Base-by-base conservation (phyloP, 768 basidiomycete species). In the Boletus subcaerulescens region DNA sequence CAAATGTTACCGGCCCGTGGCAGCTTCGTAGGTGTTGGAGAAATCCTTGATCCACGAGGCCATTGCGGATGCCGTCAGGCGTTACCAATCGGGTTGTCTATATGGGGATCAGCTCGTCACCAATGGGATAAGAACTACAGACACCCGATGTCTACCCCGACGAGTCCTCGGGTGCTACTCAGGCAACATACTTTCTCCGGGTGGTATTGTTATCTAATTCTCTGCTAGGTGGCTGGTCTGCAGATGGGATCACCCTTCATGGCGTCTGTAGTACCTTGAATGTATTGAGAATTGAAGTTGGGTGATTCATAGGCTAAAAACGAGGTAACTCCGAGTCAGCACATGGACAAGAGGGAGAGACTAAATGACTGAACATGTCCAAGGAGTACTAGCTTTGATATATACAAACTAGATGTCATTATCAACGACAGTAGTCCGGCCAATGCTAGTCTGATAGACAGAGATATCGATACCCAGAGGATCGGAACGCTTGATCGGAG, bases 111-210 rank as follows among this genome's bases (percentile, higher is more conserved):
- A 58, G 50, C 26, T 17, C n/a, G 24, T 32, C 43, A 26, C 22
- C 10, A 13, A n/a, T 0, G 12, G n/a, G 7, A 45, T 29, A 44
- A 11, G 9, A 42, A 18, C 7, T 3, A 60, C 76, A 50, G 35
- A 85, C 83, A 78, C 60, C 86, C 83, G 48, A 87, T 80, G 57
- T 85, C 84, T 15, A 86, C 13, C n/a, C n/a, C n/a, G n/a, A 35
- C 12, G 12, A 35, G 35, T 35, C 14, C 6, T 18, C 45, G 17
- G 45, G 45, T 20, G 18, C 45, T 33, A 4, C 15, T 6, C 48
- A 39, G 24, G 38, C 38, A 29, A 24, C 5, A 12, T 39, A n/a
- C 36, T 48, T 39, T 10, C 11, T 35, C 33, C 15, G 12, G 17
- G 20, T n/a, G 6, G 1, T n/a, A 4, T 22, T 22, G 5, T 26